These are phyloP conservation scores for Aeschynomene evenia DNA, from an alignment of 306 rosid genomes.

Conservation along the genomic window DNA sequence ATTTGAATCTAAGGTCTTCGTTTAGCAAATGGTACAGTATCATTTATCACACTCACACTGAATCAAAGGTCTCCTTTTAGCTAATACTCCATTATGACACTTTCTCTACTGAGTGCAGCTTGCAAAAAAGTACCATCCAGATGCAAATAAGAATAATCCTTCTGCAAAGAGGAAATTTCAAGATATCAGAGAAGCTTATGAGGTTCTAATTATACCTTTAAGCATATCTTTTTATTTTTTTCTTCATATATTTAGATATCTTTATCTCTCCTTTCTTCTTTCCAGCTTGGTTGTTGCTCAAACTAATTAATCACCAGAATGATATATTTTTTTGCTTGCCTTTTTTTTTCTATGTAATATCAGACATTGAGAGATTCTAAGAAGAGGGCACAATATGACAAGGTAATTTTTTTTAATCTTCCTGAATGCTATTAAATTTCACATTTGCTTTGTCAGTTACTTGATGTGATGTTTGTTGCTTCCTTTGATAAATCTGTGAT, in stretches of 20 bases:
- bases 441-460: slow-evolving; percentile 1
- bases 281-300: slow-evolving; percentile 5
- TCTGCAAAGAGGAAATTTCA: slow-evolving; percentile 88
- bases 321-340: slow-evolving; percentile 19
- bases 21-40: slow-evolving; percentile 12
- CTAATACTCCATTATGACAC: slow-evolving; percentile 23
- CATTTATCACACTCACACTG: slow-evolving; percentile 24
- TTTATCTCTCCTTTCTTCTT: slow-evolving; percentile 3
- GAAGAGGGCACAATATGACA: slow-evolving; percentile 69
- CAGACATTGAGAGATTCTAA: slow-evolving; percentile 83
- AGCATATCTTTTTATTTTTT: slow-evolving; percentile 1
- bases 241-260: background rate
- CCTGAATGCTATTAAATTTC: slow-evolving; percentile 4
- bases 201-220: slow-evolving; percentile 52
- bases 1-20: slow-evolving; percentile 11
- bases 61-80: slow-evolving; percentile 21
- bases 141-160: slow-evolving; percentile 80
- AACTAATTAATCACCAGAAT: slow-evolving; percentile 21
- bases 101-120: slow-evolving; percentile 55
- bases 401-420: slow-evolving; percentile 39
- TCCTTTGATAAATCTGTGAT: slow-evolving; percentile 25
- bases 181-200: slow-evolving; percentile 91
- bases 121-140: slow-evolving; percentile 95
- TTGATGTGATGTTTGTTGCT: background rate
- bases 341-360: slow-evolving; percentile 28